A percentile compares a stretch with the other conserved stretches of the same genome.
Conservation (phyloP, 768 basidiomycete genomes). For the Galerina marginata region DNA sequence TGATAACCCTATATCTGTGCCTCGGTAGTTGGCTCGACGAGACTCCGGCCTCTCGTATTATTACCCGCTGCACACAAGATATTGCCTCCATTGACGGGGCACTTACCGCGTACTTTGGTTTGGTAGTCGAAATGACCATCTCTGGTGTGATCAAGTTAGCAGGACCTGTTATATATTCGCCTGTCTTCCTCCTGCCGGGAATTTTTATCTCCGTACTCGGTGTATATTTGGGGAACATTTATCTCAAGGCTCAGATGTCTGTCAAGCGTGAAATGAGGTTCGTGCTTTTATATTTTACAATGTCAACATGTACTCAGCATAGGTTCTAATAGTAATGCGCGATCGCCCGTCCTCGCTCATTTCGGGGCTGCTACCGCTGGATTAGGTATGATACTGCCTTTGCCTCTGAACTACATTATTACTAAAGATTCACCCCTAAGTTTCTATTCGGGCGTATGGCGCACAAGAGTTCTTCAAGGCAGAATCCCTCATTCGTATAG, state of each 20-base stretch:
- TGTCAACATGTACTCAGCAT: neutral
- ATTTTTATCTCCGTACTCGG: slow-evolving; percentile 47
- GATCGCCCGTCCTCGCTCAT: slow-evolving; percentile 18
- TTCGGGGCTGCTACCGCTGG: slow-evolving; percentile 53
- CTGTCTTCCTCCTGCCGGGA: slow-evolving; percentile 49
- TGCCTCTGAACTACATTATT: neutral
- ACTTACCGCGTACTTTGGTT: slow-evolving; percentile 32
- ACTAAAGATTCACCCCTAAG: slow-evolving; percentile 23
- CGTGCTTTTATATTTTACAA: neutral
- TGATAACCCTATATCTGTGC: neutral
- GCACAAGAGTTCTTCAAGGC: slow-evolving; percentile 55
- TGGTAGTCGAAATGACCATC: slow-evolving; percentile 32
- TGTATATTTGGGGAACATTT: slow-evolving; percentile 45
- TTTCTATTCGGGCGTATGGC: slow-evolving; percentile 69
- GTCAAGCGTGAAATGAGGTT: slow-evolving; percentile 45
- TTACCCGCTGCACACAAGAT: slow-evolving; percentile 26
- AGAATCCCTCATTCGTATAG: slow-evolving; percentile 56
- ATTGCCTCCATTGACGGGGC: slow-evolving; percentile 51
- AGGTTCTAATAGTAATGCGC: slow-evolving; percentile 14
- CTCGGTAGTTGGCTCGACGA: slow-evolving; percentile 51
- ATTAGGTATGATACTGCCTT: slow-evolving; percentile 38
- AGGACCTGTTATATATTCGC: slow-evolving; percentile 47
- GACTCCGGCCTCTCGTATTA: slow-evolving; percentile 15
- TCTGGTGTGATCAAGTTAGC: slow-evolving; percentile 44
- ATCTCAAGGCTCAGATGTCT: slow-evolving; percentile 47